phyloP scores from a whole-genome alignment of 2,329 filamentous ascomycete genomes.

The Sporothrix sp. region DNA sequence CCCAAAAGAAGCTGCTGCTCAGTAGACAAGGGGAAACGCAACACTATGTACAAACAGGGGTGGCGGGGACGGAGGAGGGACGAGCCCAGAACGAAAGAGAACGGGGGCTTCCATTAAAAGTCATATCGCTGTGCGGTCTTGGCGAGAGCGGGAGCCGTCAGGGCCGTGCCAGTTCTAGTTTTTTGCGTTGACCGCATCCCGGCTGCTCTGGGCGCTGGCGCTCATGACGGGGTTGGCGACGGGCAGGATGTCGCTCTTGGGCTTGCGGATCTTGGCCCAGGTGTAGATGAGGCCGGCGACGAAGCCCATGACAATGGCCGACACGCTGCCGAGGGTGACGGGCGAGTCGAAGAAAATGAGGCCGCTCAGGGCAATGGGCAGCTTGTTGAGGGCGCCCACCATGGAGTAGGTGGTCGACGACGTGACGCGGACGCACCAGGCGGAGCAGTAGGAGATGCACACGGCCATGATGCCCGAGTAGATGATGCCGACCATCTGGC shows the following conservation, averaged over 20 bases:
- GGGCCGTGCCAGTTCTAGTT: background rate
- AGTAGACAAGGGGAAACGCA: too few species aligned
- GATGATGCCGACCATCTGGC: conserved; percentile 77
- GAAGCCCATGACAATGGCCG: conserved; percentile 85
- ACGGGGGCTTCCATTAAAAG: too few species aligned
- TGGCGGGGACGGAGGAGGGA: too few species aligned
- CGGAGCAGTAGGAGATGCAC: conserved; percentile 99
- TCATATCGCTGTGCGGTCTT: too few species aligned
- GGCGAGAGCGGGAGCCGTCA: too few species aligned
- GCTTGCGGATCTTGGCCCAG: conserved; percentile 69
- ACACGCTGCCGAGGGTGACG: conserved; percentile 82
- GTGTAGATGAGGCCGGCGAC: conserved; percentile 87
- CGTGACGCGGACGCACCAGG: conserved; percentile 96
- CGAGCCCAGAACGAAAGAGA: too few species aligned
- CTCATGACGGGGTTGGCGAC: conserved; percentile 60
- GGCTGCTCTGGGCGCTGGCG: conserved; percentile 82
- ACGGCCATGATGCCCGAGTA: conserved; percentile 88
- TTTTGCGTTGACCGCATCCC: conserved; percentile 68
- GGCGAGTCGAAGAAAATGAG: conserved; percentile 93
- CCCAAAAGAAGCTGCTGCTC: too few species aligned
- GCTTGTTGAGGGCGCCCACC: conserved; percentile 96
- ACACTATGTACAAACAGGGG: too few species aligned
- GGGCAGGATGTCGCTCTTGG: conserved; percentile 57
- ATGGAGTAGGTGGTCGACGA: conserved; percentile 98
- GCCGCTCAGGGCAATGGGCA: conserved; percentile 86